Base-by-base conservation (phyloP, 345 rosid species). In the Geranium rotundifolium region DNA sequence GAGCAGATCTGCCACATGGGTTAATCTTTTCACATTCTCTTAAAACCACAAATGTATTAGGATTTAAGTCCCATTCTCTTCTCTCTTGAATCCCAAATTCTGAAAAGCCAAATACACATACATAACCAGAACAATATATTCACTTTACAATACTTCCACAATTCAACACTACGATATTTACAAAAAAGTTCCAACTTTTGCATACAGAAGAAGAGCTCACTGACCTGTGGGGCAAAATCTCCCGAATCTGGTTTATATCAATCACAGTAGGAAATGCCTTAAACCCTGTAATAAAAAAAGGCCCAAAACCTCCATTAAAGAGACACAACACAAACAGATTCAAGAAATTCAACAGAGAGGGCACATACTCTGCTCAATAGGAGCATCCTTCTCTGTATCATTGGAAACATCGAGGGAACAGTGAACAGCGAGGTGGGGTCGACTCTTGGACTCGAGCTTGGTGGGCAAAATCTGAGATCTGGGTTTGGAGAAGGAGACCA, bases 211-310 rank as follows among this genome's bases (percentile, higher is more conserved):
- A 9, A 13, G n/a, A n/a, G n/a, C n/a, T 3, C 50, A 41, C 55
- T 57, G 19, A 88, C 97, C 99, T 80, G 77, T 93, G 97, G 17
- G 97, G 99, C 66, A 93, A 74, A 72, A 93, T 88, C 61, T 90
- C 92, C 65, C 76, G 85, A 67, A 93, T 90, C 87, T 85, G 83
- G 70, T 93, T 90, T 55, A 90, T 85, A 66, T 93, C 96, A 89
- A 93, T 80, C 69, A 93, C 96, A 19, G 81, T 79, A 57, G 89
- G 93, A 72, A 73, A 86, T 46, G 93, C 87, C n/a, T 80, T 64
- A 71, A 71, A 83, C 59, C 73, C 92, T 41, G 50, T 1, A 41
- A 41, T 13, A 41, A 6, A 14, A 30, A 63, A 46, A 58, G 7
- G 58, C 9, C 2, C 7, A 37, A 12, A 64, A 37, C 2, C n/a